Base-by-base conservation (phyloP, 805 yeast genomes). In the Myxozyma udenii region DNA sequence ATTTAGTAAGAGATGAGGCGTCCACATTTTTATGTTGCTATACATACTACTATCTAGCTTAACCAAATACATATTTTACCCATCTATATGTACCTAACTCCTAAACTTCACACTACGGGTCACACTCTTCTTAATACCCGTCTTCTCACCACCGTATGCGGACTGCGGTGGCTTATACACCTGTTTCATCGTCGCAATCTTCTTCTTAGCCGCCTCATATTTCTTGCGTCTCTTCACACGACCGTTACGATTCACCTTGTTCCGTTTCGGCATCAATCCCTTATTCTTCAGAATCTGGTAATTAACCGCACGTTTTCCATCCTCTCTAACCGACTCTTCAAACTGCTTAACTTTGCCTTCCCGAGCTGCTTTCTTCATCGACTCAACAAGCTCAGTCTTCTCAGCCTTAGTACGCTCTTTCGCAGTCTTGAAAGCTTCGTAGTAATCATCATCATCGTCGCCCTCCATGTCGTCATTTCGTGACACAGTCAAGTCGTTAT, bases 151-250 rank as follows among this genome's bases (percentile, higher is more conserved):
- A 58, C 78, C 84, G 69, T 93, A 93, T 1, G 95, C 83, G 58
- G 88, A 85, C 33, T 46, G 45, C 46, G 80, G 87, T 18, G 75
- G 74, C 62, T 83, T 78, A 75, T 84, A 89, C n/a, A 89, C 96
- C 48, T 87, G 87, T 69, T 96, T 84, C 59, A 87, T 85, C 48
- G 95, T 85, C 66, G 83, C 83, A 70, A 93, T 84, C 70, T 88
- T 88, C 87, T 88, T 91, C 74, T 88, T 83, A 25, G 98, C 98
- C 68, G 80, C 78, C 59, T 88, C 98, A 74, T 86, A 93, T 80
- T 87, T 87, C 82, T 83, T 87, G 78, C 98, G 85, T 95, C 91
- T 93, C 78, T 93, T 93, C 64, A 93, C 98, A 73, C 98, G 84
- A 39, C 98, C 80, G 69, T 93, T 93, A 72, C 97, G 81, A 75